Evolutionary conservation across 345 rosid genomes (phyloP), one percentile per base, ranked within the genome.

Genomic region (Rhizophora apiculata): DNA sequence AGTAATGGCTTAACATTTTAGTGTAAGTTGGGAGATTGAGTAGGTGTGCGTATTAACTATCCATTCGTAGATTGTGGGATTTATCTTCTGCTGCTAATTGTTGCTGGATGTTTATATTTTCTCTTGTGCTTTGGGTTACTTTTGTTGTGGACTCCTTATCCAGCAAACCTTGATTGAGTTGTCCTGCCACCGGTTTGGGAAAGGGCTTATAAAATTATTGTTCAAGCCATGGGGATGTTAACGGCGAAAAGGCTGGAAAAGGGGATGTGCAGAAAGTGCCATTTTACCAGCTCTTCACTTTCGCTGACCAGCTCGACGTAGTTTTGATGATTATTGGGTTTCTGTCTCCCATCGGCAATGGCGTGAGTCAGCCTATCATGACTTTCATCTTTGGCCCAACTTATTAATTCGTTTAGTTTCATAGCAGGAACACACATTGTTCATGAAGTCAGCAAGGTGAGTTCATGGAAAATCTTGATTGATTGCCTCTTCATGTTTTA

Each of bases 351-450:
- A 43, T 75, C 54, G 95, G 60, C 19, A 88, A 78, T 62, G 95
- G 92, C 5, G 24, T 91, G 15, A 6, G 82, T 13, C 88, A 77
- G 80, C 95, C 95, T 24, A 10, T 88, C 30, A 83, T 79, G 85
- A 65, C 86, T 1, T 49, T 87, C 59, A 67, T 91, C 27, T 83
- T 88, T 24, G 97, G 97, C 18, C 24, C 73, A 81, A 31, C 78
- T 91, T 26, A 80, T 88, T 67, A 81, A 88, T 78, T 79, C 85
- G 11, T 90, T 93, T 53, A 91, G 89, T 53, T 26, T 75, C 32
- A 8, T 85, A 10, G 66, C 67, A 46, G 81, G 39, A 11, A 74
- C 86, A 54, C 62, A 78, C n/a, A 78, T 85, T 68, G 76, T 90
- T 19, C 52, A 63, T 48, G 67, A 67, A 63, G 89, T 88, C 34